phyloP scores from a whole-genome alignment of 805 yeast genomes.

The Candida insectorum region DNA sequence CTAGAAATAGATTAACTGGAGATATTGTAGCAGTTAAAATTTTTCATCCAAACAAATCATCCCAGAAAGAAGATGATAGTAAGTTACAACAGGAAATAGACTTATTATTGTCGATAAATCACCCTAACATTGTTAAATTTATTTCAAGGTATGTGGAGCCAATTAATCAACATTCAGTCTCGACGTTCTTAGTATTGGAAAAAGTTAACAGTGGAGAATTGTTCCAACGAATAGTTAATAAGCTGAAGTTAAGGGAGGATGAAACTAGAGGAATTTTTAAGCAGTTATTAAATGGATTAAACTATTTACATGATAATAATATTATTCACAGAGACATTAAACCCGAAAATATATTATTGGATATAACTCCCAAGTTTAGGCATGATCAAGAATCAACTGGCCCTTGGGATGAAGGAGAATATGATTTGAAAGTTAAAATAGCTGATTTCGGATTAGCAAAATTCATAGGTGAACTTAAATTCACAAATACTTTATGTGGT shows the following conservation, averaged over 20 bases:
- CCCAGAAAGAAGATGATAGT: constrained; percentile 29
- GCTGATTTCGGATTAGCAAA: constrained; percentile 80
- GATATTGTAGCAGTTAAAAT: constrained; percentile 69
- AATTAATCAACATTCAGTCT: constrained; percentile 45
- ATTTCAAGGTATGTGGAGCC: constrained; percentile 56
- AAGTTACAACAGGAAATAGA: constrained; percentile 63
- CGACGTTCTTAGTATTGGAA: constrained; percentile 65
- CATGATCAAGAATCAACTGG: constrained; percentile 34
- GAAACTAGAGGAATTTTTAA: constrained; percentile 59
- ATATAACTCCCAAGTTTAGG: constrained; percentile 43
- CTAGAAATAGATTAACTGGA: constrained; percentile 55
- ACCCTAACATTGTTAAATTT: constrained; percentile 67
- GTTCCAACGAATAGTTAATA: constrained; percentile 66
- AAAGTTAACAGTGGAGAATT: constrained; percentile 74
- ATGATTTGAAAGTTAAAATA: constrained; percentile 64
- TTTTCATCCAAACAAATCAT: constrained; percentile 52
- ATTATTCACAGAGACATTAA: constrained; percentile 46
- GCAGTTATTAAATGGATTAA: constrained; percentile 41
- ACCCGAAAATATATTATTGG: constrained; percentile 45
- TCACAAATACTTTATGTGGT: constrained; percentile 78
- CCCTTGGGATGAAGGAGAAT: constrained; percentile 61
- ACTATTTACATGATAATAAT: constrained; percentile 35
- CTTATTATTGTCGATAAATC: constrained; percentile 60
- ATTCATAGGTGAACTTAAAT: constrained; percentile 66
- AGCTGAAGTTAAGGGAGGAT: constrained; percentile 56